Base-by-base conservation (phyloP, 306 rosid species). In the Lathyrus aphaca region DNA sequence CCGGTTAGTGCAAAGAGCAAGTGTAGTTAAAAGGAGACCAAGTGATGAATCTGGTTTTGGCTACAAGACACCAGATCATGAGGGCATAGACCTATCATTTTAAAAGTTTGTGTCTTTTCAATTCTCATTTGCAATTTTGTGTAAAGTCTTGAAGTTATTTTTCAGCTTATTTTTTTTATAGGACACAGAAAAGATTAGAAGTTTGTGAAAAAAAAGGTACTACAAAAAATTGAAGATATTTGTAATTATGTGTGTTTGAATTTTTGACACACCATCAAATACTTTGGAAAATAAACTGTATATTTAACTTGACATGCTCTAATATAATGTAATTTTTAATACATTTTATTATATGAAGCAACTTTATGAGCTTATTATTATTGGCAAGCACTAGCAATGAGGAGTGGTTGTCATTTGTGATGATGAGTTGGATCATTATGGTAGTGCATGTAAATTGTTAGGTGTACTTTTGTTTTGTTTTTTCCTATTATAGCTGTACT, bases 1-100 rank as follows among this genome's bases (percentile, higher is more conserved):
- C 35, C 78, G 96, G 49, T 25, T 91, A 42, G 96, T 86, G 80
- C 99, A 91, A 70, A 81, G 97, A 83, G 96, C 99, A 15, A 93
- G 97, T 27, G 84, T 85, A 68, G 89, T 88, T 40, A 94, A 86
- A 81, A 83, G 99, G 58, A 88, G 91, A 48, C 86, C 95, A 2
- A 89, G 91, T n/a, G 99, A 94, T 2, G 99, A 94, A 67, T 78
- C 89, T 71, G 81, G 96, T 74, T 88, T 86, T 76, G 68, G 85
- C 42, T 82, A 84, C 80, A 91, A 27, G 84, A 94, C 92, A 14
- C 95, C 96, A 1, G 96, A 94, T 13, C 97, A 88, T 49, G 96
- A 88, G 80, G 75, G 86, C 46, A 68, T 80, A 0, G 99, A 94
- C 84, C 77, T 83, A 81, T 68, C 89, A 32, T 82, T 88, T 76